These are phyloP conservation scores for Fraxinus velutina DNA, from an alignment of 305 asterid species.

Conservation along the genomic window DNA sequence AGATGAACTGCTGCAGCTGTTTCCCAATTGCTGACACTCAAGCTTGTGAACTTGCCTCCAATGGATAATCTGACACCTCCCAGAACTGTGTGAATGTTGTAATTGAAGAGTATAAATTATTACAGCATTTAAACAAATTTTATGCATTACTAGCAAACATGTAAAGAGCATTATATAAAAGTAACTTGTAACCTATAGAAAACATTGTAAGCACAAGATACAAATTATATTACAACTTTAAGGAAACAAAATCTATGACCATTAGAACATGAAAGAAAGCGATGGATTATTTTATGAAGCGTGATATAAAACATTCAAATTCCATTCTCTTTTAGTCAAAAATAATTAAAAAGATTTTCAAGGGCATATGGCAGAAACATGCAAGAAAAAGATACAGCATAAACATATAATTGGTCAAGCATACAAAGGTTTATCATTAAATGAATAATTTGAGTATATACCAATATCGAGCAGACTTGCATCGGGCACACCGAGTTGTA, in stretches of 20 bases:
- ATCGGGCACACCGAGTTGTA: constrained; percentile 68
- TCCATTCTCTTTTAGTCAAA: neutral
- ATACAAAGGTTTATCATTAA: neutral
- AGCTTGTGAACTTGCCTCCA: constrained; percentile 92
- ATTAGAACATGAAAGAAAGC: neutral
- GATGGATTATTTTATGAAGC: neutral
- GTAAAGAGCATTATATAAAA: neutral
- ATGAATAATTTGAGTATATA: constrained; percentile 21
- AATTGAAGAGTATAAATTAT: neutral
- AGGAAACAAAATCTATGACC: neutral
- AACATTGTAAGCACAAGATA: neutral
- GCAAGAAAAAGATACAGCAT: neutral
- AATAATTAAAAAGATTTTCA: neutral
- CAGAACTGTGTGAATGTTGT: constrained; percentile 55
- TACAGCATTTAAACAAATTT: neutral
- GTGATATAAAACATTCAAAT: neutral
- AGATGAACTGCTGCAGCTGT: constrained; percentile 33
- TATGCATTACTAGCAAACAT: neutral
- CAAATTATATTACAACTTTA: neutral
- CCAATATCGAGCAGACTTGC: constrained; percentile 89
- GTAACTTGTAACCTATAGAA: neutral
- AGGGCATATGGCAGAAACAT: neutral
- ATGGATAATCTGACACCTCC: constrained; percentile 77
- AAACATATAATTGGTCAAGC: neutral
- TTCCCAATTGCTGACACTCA: constrained; percentile 64